phyloP scores from a whole-genome alignment of 768 basidiomycete genomes.

The Tylopilus intermedius region DNA sequence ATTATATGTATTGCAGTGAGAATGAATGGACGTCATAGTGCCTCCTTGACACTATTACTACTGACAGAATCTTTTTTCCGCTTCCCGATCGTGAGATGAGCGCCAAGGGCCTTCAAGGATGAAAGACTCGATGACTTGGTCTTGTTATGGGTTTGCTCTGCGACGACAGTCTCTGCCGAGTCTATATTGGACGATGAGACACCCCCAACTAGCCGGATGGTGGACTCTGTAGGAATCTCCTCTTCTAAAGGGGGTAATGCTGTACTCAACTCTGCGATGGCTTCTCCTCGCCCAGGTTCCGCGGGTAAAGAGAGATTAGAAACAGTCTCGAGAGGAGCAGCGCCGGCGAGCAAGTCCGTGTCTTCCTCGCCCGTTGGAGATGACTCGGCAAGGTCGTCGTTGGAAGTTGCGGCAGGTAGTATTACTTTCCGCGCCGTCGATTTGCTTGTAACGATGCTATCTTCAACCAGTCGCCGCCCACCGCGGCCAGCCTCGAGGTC shows the following conservation, averaged over 20 bases:
- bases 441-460: slow-evolving; percentile 13
- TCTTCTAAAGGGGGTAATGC: slow-evolving; percentile 11
- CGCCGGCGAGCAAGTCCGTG: slow-evolving; percentile 48
- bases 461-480: slow-evolving; percentile 31
- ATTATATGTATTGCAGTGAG: slow-evolving; percentile 5
- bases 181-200: slow-evolving; percentile 37
- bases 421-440: slow-evolving; percentile 9
- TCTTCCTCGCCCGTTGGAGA: slow-evolving; percentile 29
- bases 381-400: slow-evolving; percentile 15
- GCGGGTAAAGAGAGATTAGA: slow-evolving; percentile 29
- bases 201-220: slow-evolving; percentile 57
- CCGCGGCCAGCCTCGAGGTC: slow-evolving; percentile 40
- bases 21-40: slow-evolving; percentile 19
- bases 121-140: slow-evolving; percentile 48
- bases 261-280: slow-evolving; percentile 8
- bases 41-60: slow-evolving; percentile 45
- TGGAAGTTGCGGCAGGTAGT: slow-evolving; percentile 8
- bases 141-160: slow-evolving; percentile 43
- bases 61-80: slow-evolving; percentile 51
- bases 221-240: slow-evolving; percentile 33
- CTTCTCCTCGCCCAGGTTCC: slow-evolving; percentile 6
- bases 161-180: slow-evolving; percentile 29
- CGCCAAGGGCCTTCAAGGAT: slow-evolving; percentile 52
- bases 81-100: slow-evolving; percentile 35
- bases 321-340: slow-evolving; percentile 32